Percentiles rank a stretch among this genome's conserved stretches.
Conservation (phyloP, 2,329 filamentous ascomycete species). For the Colletotrichum endophyticum region DNA sequence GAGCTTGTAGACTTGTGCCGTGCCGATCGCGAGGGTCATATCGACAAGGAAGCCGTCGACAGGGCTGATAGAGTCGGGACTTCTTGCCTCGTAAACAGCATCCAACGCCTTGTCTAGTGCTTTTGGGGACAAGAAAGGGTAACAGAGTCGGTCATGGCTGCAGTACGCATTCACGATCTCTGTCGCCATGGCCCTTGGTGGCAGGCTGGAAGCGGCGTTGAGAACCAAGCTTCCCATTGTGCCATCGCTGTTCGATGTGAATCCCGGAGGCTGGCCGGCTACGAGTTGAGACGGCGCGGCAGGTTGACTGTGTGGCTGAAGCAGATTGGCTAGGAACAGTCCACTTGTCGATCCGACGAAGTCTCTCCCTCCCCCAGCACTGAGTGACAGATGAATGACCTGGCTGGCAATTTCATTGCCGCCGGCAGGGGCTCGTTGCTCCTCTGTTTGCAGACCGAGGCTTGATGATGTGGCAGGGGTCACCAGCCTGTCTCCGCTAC, state of each 20-base stretch:
- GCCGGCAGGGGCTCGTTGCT: not conserved
- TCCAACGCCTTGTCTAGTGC: conserved; percentile 31
- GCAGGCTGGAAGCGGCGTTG: conserved; percentile 25
- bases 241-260: not conserved
- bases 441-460: not conserved
- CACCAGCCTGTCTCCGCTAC: not conserved
- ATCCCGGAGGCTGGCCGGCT: not conserved
- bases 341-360: conserved; percentile 46
- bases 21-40: conserved; percentile 48
- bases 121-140: conserved; percentile 41
- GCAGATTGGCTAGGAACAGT: conserved; percentile 44
- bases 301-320: conserved; percentile 28
- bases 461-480: not conserved
- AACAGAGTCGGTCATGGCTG: conserved; percentile 46
- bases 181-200: conserved; percentile 36
- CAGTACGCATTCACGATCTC: conserved; percentile 45
- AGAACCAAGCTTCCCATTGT: not conserved
- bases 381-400: conserved; percentile 46
- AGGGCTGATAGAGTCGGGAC: conserved; percentile 17
- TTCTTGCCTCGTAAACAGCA: conserved; percentile 33
- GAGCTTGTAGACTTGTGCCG: conserved; percentile 45
- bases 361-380: conserved; percentile 44
- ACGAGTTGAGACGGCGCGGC: conserved; percentile 12
- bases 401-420: conserved; percentile 40
- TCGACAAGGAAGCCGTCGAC: conserved; percentile 45